Evolutionary conservation across 306 rosid genomes (phyloP), one percentile per base, ranked within the genome.

Genomic region (Vigna hirtella): DNA sequence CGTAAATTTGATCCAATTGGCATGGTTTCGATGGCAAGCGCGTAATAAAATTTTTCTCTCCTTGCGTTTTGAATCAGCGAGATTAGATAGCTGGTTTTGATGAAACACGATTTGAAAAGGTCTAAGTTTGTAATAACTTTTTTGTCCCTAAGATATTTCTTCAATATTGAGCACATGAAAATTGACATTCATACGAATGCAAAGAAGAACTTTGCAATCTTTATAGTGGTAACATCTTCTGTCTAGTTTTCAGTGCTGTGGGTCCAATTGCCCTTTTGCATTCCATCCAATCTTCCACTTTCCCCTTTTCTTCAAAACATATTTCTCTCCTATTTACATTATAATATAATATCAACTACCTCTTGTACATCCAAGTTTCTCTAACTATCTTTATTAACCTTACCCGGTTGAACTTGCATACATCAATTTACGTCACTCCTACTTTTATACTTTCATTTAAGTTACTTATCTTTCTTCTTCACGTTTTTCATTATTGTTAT

Each of bases 51-150:
- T 20, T 20, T 20, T 20, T 20, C 22, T 20, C 22, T 20, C 22
- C 22, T 20, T 20, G 22, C 1, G 22, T 20, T 69, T 67, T 17
- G 6, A 6, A 66, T 36, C 38, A 50, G 59, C 18, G 73, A 48
- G 81, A 48, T 74, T 73, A 22, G 38, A 18, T 11, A 80, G n/a
- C 12, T 7, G 38, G 71, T 69, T 47, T 34, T 48, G 80, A 70
- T 53, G 68, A 20, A 20, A 15, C 63, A 66, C n/a, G 13, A 24
- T 66, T 40, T n/a, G 16, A 6, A 77, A 65, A 51, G 43, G 17
- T 65, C 12, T 43, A 4, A 30, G 5, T 30, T 30, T 0, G 34
- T 0, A 30, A 32, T 55, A 15, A 24, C 47, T 14, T 50, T 79
- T 71, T 36, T 62, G 78, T 70, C 32, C 17, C 1, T 11, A 14